Conservation (phyloP, 2,329 filamentous ascomycete species). For the Aspergillus sergii region DNA sequence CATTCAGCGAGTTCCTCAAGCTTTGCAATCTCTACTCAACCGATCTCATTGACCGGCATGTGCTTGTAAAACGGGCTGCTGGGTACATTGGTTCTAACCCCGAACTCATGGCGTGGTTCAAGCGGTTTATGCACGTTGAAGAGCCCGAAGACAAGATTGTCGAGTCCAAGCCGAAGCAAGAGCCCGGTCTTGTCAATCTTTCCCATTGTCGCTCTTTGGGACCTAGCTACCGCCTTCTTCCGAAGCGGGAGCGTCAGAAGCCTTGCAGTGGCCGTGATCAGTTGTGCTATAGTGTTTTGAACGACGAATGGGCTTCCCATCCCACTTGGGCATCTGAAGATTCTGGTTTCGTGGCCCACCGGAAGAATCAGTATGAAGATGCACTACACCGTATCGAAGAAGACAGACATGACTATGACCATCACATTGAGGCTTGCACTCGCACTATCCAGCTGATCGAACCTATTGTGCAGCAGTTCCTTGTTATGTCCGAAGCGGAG, state of each 20-base stretch:
- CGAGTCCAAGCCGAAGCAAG: slow-evolving; percentile 74
- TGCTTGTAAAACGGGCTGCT: slow-evolving; percentile 78
- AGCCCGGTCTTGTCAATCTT: slow-evolving; percentile 78
- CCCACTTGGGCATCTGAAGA: slow-evolving; percentile 99
- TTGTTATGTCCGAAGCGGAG: slow-evolving; percentile 74
- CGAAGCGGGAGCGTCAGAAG: slow-evolving; percentile 87
- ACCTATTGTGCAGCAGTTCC: slow-evolving; percentile 87
- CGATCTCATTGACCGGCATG: slow-evolving; percentile 83
- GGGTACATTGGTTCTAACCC: slow-evolving; percentile 85
- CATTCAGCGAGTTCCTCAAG: slow-evolving; percentile 95
- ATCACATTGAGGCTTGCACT: slow-evolving; percentile 92
- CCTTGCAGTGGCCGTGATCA: slow-evolving; percentile 92
- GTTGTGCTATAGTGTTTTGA: slow-evolving; percentile 88
- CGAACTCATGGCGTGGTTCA: slow-evolving; percentile 89
- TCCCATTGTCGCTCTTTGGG: slow-evolving; percentile 95
- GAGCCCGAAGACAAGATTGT: slow-evolving; percentile 76
- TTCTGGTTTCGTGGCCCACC: slow-evolving; percentile 93
- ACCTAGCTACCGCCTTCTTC: slow-evolving; percentile 90
- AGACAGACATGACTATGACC: slow-evolving; percentile 97
- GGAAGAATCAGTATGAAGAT: slow-evolving; percentile 95
- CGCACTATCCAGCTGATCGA: slow-evolving; percentile 96
- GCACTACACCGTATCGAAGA: slow-evolving; percentile 95
- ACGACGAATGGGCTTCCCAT: slow-evolving; percentile 98
- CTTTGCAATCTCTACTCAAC: slow-evolving; percentile 94
- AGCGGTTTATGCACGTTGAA: slow-evolving; percentile 73